phyloP scores from a whole-genome alignment of 169 alveolate genomes.

The Babesia caballi region DNA sequence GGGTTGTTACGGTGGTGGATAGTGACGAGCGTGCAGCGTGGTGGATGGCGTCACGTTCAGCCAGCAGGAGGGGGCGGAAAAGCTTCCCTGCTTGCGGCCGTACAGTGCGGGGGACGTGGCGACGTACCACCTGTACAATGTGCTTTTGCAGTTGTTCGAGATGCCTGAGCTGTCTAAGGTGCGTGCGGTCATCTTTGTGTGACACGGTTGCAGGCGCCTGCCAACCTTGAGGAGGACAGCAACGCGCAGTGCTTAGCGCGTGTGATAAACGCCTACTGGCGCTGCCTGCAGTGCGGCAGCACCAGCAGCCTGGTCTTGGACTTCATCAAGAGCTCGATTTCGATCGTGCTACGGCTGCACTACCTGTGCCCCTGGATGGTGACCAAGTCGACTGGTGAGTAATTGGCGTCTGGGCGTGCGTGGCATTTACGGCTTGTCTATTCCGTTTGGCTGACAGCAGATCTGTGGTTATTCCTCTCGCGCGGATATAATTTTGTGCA shows the following conservation, averaged over 20 bases:
- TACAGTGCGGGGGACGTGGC: conserved; percentile 32
- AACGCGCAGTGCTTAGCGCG: conserved; percentile 1
- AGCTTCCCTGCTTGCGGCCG: background rate
- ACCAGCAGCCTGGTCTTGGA: background rate
- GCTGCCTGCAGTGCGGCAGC: conserved; percentile 1
- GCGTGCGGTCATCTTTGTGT: background rate
- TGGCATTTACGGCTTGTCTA: too few species aligned
- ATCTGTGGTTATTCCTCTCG: too few species aligned
- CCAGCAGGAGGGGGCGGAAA: background rate
- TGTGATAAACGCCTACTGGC: background rate
- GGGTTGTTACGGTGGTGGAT: background rate
- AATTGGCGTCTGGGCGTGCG: too few species aligned
- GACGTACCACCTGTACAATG: conserved; percentile 21
- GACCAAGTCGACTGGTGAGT: conserved; percentile 27
- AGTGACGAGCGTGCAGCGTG: background rate
- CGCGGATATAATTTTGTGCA: background rate
- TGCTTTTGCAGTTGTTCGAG: background rate
- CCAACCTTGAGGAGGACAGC: background rate
- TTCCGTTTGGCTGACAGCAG: too few species aligned
- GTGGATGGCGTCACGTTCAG: background rate
- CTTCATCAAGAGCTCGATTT: conserved; percentile 9
- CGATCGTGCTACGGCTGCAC: conserved; percentile 11
- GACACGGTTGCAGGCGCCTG: background rate
- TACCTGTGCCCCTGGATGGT: conserved; percentile 39
- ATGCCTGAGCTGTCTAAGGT: conserved; percentile 34